Evolutionary conservation across 805 yeast genomes (phyloP).

Genomic region (Wickerhamomyces strasburgensis): DNA sequence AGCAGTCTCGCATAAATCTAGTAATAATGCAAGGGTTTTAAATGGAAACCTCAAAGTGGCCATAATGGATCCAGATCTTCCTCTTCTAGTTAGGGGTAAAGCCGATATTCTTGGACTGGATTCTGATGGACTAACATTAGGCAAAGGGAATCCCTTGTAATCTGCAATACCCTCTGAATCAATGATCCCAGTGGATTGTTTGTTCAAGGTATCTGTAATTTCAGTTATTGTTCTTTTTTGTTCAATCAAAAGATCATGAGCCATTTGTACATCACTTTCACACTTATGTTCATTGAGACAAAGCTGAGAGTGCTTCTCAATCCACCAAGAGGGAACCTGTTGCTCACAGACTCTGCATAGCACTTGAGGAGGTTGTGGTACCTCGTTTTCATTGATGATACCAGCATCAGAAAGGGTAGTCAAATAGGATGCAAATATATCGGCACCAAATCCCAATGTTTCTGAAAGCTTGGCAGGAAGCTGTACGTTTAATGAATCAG

Average conservation of each 20-base stretch:
- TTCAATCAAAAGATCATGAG: conserved; percentile 74
- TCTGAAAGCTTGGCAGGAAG: conserved; percentile 68
- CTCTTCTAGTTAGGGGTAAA: conserved; percentile 26
- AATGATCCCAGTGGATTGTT: conserved; percentile 15
- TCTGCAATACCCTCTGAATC: conserved; percentile 25
- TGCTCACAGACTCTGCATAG: conserved; percentile 91
- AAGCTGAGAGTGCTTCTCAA: conserved; percentile 83
- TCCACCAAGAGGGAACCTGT: conserved; percentile 92
- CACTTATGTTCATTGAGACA: conserved; percentile 83
- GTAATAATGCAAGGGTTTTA: conserved; percentile 50
- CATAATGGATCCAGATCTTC: conserved; percentile 38
- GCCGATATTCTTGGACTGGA: conserved; percentile 11
- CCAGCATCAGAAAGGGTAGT: conserved; percentile 58
- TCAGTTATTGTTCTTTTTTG: conserved; percentile 50
- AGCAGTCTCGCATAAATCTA: conserved; percentile 72
- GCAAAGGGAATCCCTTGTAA: conserved; percentile 57
- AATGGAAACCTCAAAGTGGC: conserved; percentile 50
- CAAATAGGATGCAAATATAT: conserved; percentile 72
- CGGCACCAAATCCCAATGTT: conserved; percentile 84
- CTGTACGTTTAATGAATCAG: conserved; percentile 57
- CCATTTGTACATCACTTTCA: conserved; percentile 66
- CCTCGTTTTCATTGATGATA: conserved; percentile 52
- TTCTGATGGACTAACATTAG: conserved; percentile 20
- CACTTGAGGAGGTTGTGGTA: conserved; percentile 78
- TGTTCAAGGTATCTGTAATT: conserved; percentile 29